Evolutionary conservation across 2,329 filamentous ascomycete genomes (phyloP).

Genomic region (Trichoderma asperellum): DNA sequence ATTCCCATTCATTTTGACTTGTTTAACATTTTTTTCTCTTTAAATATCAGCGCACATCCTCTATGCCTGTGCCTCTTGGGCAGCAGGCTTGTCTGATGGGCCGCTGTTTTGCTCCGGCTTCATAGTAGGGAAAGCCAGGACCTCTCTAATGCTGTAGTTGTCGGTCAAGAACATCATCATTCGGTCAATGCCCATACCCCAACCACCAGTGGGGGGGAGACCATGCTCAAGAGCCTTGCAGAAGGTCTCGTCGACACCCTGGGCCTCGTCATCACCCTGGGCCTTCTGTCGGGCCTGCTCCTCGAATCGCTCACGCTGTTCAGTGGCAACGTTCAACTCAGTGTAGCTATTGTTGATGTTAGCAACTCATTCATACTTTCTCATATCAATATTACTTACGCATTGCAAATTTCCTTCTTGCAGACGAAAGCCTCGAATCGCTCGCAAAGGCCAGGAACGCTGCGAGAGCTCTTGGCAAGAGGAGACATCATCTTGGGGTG

Average conservation of each 20-base stretch:
- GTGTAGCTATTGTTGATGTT: slow-evolving; percentile 62
- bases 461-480: slow-evolving; percentile 91
- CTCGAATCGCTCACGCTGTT: slow-evolving; percentile 82
- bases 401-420: slow-evolving; percentile 84
- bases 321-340: slow-evolving; percentile 90
- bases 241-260: slow-evolving; percentile 95
- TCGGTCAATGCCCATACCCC: slow-evolving; percentile 94
- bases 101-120: slow-evolving; percentile 70
- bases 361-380: neutral
- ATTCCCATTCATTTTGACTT: neutral
- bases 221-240: slow-evolving; percentile 87
- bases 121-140: slow-evolving; percentile 97
- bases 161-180: slow-evolving; percentile 95
- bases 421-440: slow-evolving; percentile 93
- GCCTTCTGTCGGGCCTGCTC: slow-evolving; percentile 96
- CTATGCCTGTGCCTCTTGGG: slow-evolving; percentile 11
- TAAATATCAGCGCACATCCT: neutral
- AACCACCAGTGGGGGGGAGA: slow-evolving; percentile 91
- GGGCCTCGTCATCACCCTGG: slow-evolving; percentile 95
- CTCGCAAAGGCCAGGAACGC: slow-evolving; percentile 83
- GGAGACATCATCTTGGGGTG: slow-evolving; percentile 80
- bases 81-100: slow-evolving; percentile 14
- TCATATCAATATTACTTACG: slow-evolving; percentile 44
- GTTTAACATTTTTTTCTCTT: neutral
- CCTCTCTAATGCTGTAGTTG: slow-evolving; percentile 92